A percentile compares a stretch with the other conserved stretches of the same genome.
phyloP scores from a whole-genome alignment of 495 filamentous ascomycete species.

The Lasiosphaeria hispida region DNA sequence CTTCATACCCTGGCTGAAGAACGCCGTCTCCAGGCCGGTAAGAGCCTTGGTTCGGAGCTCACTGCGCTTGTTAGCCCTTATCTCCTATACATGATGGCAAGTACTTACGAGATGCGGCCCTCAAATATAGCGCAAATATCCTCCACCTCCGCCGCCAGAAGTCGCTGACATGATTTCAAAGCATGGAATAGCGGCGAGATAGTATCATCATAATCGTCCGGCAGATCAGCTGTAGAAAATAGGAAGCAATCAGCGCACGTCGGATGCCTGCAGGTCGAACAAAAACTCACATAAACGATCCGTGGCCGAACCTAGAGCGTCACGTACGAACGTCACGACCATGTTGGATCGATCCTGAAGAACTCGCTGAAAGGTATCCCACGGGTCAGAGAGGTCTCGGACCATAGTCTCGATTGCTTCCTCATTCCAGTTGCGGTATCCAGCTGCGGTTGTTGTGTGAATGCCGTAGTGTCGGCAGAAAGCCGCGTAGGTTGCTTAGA shows the following conservation, averaged over 20 bases:
- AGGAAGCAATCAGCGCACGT: neutral
- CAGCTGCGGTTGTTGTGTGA: conserved; percentile 20
- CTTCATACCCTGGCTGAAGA: conserved; percentile 36
- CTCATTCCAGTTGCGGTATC: conserved; percentile 39
- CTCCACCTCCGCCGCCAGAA: conserved; percentile 7
- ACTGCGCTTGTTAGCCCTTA: conserved; percentile 15
- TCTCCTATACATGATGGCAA: neutral
- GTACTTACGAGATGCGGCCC: conserved; percentile 7
- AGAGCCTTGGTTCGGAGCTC: conserved; percentile 30
- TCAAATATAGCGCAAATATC: conserved; percentile 12
- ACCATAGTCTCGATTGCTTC: conserved; percentile 38
- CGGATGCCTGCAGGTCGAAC: neutral
- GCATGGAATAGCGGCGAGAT: conserved; percentile 1
- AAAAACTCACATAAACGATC: neutral
- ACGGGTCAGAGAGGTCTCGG: conserved; percentile 24
- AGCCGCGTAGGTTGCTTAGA: conserved; percentile 28
- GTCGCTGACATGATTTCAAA: conserved; percentile 1
- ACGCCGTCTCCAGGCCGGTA: conserved; percentile 32
- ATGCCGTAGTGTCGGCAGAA: conserved; percentile 38
- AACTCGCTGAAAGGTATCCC: conserved; percentile 19
- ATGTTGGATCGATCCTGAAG: neutral
- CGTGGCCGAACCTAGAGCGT: neutral
- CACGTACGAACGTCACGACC: neutral
- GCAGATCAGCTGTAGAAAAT: neutral
- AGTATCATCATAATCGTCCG: neutral